Base-by-base conservation (phyloP, 306 rosid species). In the Trifolium pratense region DNA sequence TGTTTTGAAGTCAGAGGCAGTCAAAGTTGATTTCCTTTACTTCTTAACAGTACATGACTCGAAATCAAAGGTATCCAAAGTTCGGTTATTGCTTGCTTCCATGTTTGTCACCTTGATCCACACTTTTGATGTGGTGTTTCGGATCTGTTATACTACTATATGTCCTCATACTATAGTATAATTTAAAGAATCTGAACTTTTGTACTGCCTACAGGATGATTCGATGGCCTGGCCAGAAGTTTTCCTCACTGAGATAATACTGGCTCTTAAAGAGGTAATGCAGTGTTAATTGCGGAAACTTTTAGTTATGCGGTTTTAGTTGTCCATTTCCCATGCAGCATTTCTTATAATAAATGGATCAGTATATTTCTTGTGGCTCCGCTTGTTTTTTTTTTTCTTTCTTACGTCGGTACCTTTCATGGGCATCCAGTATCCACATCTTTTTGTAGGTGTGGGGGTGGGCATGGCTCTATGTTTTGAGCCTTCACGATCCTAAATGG, bases 221-320 rank as follows among this genome's bases (percentile, higher is more conserved):
- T 21, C 68, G 63, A 76, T 23, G 67, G 29, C n/a, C 45, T 62
- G 87, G 84, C 75, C 36, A 37, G 74, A 62, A 57, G 73, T 86
- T 39, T 91, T 91, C 85, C 86, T 94, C 17, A 87, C 92, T 1
- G 97, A 94, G 84, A 94, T 91, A 68, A 82, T 91, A 79, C 89
- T 91, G 74, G 96, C 97, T 45, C 92, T 93, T 56, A 93, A 93
- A 85, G 97, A 94, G 98, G 97, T 94, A 79, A 66, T 26, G 36
- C 13, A 26, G 11, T 66, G 39, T 58, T 66, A 26, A 62, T 49
- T 67, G 76, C 36, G 18, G 74, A 55, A 70, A 32, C 21, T 20
- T 39, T 39, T 68, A 43, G 15, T 46, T 11, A 11, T 67, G 51
- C 56, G 11, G 31, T 40, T 58, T 57, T 49, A 6, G 21, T 68